These are phyloP conservation scores for Periconia sp. DNA, from an alignment of 2,329 filamentous ascomycete species.

Conservation along the genomic window DNA sequence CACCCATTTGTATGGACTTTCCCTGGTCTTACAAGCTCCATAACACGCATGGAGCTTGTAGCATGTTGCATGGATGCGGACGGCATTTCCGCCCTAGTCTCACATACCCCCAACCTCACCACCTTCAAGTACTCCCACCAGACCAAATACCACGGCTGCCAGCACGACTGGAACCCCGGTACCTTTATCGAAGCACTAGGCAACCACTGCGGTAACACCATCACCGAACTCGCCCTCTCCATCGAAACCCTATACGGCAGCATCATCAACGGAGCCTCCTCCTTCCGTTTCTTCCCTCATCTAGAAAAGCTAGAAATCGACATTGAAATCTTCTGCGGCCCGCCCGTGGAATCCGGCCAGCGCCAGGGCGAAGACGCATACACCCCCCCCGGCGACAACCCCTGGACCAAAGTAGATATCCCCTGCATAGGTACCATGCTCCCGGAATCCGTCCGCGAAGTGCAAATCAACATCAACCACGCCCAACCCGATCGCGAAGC, in stretches of 20 bases:
- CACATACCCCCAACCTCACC: constrained; percentile 26
- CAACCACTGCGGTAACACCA: constrained; percentile 22
- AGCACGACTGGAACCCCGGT: constrained; percentile 38
- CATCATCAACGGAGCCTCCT: constrained; percentile 35
- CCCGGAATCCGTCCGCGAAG: constrained; percentile 26
- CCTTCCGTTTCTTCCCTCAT: constrained; percentile 26
- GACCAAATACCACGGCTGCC: constrained; percentile 35
- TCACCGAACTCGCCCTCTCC: constrained; percentile 34
- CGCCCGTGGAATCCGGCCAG: constrained; percentile 38
- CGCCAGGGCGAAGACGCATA: constrained; percentile 19
- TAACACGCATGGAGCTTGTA: constrained; percentile 33
- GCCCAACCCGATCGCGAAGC: constrained; percentile 23
- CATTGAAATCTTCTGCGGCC: constrained; percentile 33
- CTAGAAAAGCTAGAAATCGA: constrained; percentile 33
- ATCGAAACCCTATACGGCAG: constrained; percentile 34
- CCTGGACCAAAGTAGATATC: constrained; percentile 34
- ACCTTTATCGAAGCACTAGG: constrained; percentile 30
- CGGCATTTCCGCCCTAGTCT: constrained; percentile 24
- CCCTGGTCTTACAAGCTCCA: constrained; percentile 17
- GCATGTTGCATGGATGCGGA: constrained; percentile 36
- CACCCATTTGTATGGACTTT: constrained; percentile 30
- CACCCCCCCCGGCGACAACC: constrained; percentile 19
- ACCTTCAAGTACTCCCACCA: constrained; percentile 39
- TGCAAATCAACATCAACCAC: constrained; percentile 34
- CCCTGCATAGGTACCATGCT: constrained; percentile 40